phyloP scores from a whole-genome alignment of 768 basidiomycete genomes.

The Scleroderma citrinum region DNA sequence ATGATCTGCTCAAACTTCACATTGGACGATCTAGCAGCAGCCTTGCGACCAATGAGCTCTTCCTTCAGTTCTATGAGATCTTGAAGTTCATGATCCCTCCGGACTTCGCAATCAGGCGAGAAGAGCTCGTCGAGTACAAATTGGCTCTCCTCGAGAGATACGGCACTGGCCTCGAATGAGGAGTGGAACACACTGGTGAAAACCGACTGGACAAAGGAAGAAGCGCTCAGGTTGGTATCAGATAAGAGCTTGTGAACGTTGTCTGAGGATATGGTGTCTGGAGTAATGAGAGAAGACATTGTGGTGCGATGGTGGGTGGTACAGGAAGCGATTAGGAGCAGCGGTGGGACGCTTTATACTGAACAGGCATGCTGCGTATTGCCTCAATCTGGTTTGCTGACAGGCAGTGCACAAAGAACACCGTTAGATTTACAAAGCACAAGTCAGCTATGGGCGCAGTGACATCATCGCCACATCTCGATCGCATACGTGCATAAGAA shows the following conservation, averaged over 20 bases:
- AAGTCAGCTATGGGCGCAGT: neutral
- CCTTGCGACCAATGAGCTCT: conserved; percentile 17
- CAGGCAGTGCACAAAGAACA: too few species aligned
- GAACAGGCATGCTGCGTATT: neutral
- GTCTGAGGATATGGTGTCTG: neutral
- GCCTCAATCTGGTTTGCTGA: neutral
- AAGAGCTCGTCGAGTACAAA: conserved; percentile 27
- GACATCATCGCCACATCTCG: neutral
- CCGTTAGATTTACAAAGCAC: too few species aligned
- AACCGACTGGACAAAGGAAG: conserved; percentile 25
- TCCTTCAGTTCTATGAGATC: conserved; percentile 24
- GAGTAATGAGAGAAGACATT: neutral
- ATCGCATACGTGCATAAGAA: neutral
- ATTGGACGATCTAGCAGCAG: conserved; percentile 11
- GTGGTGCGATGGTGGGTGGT: neutral
- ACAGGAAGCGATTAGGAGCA: neutral
- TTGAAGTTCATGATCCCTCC: conserved; percentile 24
- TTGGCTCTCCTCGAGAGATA: conserved; percentile 3
- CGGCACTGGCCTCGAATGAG: neutral
- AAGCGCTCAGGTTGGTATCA: conserved; percentile 1
- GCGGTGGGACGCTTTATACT: neutral
- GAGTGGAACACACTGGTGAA: conserved; percentile 25
- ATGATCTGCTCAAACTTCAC: conserved; percentile 33
- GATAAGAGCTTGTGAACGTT: neutral
- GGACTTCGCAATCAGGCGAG: conserved; percentile 28